Evolutionary conservation across 2,329 filamentous ascomycete species (phyloP), one percentile per base, ranked within the genome.

Genomic region (Acrocalymma vagum): DNA sequence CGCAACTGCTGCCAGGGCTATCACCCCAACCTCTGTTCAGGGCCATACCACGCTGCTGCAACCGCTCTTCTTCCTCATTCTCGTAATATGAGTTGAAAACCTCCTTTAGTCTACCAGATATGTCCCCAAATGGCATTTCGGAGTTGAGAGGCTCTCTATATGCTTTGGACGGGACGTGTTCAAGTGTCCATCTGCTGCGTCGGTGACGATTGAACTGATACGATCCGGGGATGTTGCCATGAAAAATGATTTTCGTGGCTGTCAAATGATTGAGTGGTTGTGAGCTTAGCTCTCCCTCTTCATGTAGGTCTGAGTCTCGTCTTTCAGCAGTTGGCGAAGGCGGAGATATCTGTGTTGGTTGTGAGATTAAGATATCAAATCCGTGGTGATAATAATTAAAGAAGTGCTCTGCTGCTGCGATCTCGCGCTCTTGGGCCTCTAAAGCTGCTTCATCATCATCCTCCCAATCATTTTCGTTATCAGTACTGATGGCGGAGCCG

Each of bases 341-440:
- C 77, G 5, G 78, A 2, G 69, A 68, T 22, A 68, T 62, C 14
- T 64, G 52, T 0, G 82, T 83, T 1, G 89, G 87, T 20, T 85
- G 84, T 1, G 93, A 95, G n/a, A 99, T 82, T 5, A 97, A 79
- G 8, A 96, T 82, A 68, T 99, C 94, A 62, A 99, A 95, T 2
- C 94, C 94, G 48, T 96, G 86, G 53, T 93, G 87, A 65, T 96
- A 99, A 68, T 99, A 99, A 67, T 97, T 97, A 72, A 94, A 96
- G 67, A 97, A 99, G 24, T 76, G 72, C 64, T 95, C 90, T 4
- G 84, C 81, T 1, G 84, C 82, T 3, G 70, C 84, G 54, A 65
- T 35, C 84, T 78, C 76, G 6, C 71, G 80, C 15, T 78, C 79
- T 17, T 88, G 87, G 15, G 79, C 77, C 42, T 84, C 82, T 2